Conservation (phyloP, 2,329 filamentous ascomycete genomes). For the Lachnellula hyalina region DNA sequence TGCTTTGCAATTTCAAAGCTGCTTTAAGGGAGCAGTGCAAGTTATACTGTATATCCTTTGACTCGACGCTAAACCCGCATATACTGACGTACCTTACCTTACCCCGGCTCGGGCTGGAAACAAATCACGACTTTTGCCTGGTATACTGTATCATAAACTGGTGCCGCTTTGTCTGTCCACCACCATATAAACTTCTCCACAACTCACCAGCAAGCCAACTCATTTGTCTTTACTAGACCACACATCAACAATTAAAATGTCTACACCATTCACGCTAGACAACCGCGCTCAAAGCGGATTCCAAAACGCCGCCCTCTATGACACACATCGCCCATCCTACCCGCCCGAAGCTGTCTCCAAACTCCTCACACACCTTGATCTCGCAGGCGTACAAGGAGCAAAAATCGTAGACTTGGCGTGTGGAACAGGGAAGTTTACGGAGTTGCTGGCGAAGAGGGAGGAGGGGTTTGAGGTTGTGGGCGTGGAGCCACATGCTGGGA, state of each 20-base stretch:
- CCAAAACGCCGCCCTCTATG: slow-evolving; percentile 58
- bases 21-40: not conserved
- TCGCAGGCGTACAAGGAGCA: slow-evolving; percentile 42
- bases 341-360: slow-evolving; percentile 50
- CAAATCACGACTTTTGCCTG: too few relatives aligned
- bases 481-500: slow-evolving; percentile 60
- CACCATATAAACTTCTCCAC: too few relatives aligned
- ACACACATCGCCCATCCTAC: slow-evolving; percentile 64
- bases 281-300: slow-evolving; percentile 45
- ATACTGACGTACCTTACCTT: slow-evolving; percentile 2
- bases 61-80: not conserved
- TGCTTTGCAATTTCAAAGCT: not conserved
- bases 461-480: slow-evolving; percentile 57
- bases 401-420: slow-evolving; percentile 60
- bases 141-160: too few relatives aligned
- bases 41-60: not conserved
- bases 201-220: not conserved
- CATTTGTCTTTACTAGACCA: not conserved
- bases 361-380: slow-evolving; percentile 50
- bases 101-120: not conserved
- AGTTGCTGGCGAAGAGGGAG: slow-evolving; percentile 50
- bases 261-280: slow-evolving; percentile 15
- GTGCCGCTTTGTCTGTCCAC: too few relatives aligned
- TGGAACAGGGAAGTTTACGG: slow-evolving; percentile 67
- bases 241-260: not conserved